Evolutionary conservation across 129 eudicot genomes (phyloP), one percentile per base, ranked within the genome.

Genomic region (Smallanthus sonchifolius): DNA sequence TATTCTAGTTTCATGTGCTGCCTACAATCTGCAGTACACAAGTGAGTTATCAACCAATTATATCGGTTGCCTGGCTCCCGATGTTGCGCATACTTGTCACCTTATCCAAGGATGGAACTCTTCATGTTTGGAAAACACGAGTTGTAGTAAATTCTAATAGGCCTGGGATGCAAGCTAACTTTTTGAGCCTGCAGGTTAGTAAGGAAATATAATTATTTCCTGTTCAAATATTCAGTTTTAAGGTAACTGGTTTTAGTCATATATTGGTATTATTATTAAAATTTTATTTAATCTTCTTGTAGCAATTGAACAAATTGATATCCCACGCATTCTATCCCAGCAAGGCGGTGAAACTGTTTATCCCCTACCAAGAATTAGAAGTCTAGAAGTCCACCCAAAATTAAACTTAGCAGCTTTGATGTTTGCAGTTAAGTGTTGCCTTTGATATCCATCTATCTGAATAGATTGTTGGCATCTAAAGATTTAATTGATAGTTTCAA

Each of bases 321-420:
- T 94, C 66, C 99, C 94, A 32, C 91, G 92, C 75, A 84, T 94
- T 82, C 77, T 94, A 61, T 94, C 99, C 62, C 99, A 91, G 85
- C 97, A 91, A 84, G 97, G 97, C 2, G 99, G 99, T 76, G 99
- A 94, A 86, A 89, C 96, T 65, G 96, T 91, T 78, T 94, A 94
- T 84, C 97, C 99, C 36, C 80, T 94, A 11, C 97, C 99, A 15
- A 91, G 91, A 59, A 87, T 91, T 51, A 88, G 83, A 88, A 84
- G 87, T 76, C 72, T 94, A 42, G 99, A 88, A 88, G 96, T 91
- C 69, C 99, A 94, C 80, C 91, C 97, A 48, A 94, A 83, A 70
- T 74, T 94, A 62, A 94, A 94, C 77, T 82, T 91, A 70, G 87
- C 99, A 42, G 82, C 97, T 39, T 75, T 94, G 72, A 80, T 85